Evolutionary conservation across 2,329 filamentous ascomycete species (phyloP).

Genomic region (Neonectria sp.): DNA sequence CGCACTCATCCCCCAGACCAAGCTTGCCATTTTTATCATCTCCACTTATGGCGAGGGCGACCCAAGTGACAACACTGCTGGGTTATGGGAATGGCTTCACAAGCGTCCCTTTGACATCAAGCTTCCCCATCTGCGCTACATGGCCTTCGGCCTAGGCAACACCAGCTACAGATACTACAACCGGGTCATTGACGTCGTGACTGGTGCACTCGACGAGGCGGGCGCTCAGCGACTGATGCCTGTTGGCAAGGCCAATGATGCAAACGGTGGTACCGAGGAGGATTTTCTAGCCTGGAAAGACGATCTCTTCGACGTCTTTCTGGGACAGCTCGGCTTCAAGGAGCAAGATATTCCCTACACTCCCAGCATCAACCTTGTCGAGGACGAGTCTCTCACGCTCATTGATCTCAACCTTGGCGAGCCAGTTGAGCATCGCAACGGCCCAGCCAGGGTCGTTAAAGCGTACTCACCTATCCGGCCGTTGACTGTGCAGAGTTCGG

Average conservation of each 20-base stretch:
- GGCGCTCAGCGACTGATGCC: conserved; percentile 49
- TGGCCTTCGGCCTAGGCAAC: conserved; percentile 57
- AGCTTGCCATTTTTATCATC: conserved; percentile 54
- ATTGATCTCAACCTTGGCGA: conserved; percentile 45
- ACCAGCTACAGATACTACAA: conserved; percentile 58
- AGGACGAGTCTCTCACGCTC: conserved; percentile 42
- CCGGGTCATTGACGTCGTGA: conserved; percentile 51
- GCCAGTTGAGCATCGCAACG: conserved; percentile 38
- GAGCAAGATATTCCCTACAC: conserved; percentile 42
- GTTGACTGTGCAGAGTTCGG: conserved; percentile 32
- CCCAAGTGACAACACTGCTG: conserved; percentile 55
- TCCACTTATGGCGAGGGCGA: conserved; percentile 59
- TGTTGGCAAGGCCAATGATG: conserved; percentile 52
- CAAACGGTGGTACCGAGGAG: conserved; percentile 51
- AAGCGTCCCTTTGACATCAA: conserved; percentile 32
- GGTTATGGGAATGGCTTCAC: conserved; percentile 50
- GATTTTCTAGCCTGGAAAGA: conserved; percentile 56
- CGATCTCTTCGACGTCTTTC: conserved; percentile 42
- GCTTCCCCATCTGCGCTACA: conserved; percentile 49
- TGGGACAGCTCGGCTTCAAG: conserved; percentile 37
- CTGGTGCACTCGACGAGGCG: conserved; percentile 37
- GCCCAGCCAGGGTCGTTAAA: conserved; percentile 38
- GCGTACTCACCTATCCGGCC: conserved; percentile 40
- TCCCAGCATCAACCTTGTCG: conserved; percentile 37
- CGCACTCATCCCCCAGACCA: conserved; percentile 41